These are phyloP conservation scores for Sporopachydermia cereana DNA, from an alignment of 1,139 yeast genomes.

Conservation along the genomic window DNA sequence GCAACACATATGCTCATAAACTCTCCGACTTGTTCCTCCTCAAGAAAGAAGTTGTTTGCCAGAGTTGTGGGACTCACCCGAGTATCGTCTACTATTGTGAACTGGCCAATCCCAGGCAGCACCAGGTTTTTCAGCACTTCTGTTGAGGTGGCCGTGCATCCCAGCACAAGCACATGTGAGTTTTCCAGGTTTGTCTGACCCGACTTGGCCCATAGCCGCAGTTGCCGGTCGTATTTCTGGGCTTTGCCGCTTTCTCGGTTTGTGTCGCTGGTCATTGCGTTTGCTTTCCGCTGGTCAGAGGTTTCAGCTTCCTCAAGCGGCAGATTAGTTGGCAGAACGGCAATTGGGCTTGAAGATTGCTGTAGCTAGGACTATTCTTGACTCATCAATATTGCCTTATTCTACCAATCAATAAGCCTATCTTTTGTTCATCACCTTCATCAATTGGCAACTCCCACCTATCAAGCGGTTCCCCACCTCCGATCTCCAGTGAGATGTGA, in stretches of 20 bases:
- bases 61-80: constrained; percentile 34
- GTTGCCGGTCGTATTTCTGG: constrained; percentile 71
- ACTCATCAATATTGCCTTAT: no score
- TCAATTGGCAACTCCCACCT: no score
- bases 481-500: no score
- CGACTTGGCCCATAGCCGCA: constrained; percentile 71
- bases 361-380: no score
- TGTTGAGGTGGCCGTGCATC: constrained; percentile 47
- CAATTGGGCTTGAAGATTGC: no score
- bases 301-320: no score
- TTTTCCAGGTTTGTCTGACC: constrained; percentile 59
- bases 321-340: no score
- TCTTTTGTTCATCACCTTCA: no score
- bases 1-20: constrained; percentile 31
- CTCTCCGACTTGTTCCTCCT: constrained; percentile 34
- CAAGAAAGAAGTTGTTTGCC: constrained; percentile 52
- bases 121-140: constrained; percentile 72
- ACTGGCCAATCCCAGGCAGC: constrained; percentile 52
- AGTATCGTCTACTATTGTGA: constrained; percentile 44
- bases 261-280: background rate
- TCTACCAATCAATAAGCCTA: no score
- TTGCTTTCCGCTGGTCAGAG: no score
- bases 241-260: constrained; percentile 20
- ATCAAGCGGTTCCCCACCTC: no score
- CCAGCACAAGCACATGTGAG: constrained; percentile 51